These are phyloP conservation scores for Lactarius vividus DNA, from an alignment of 768 basidiomycete species.

Conservation along the genomic window DNA sequence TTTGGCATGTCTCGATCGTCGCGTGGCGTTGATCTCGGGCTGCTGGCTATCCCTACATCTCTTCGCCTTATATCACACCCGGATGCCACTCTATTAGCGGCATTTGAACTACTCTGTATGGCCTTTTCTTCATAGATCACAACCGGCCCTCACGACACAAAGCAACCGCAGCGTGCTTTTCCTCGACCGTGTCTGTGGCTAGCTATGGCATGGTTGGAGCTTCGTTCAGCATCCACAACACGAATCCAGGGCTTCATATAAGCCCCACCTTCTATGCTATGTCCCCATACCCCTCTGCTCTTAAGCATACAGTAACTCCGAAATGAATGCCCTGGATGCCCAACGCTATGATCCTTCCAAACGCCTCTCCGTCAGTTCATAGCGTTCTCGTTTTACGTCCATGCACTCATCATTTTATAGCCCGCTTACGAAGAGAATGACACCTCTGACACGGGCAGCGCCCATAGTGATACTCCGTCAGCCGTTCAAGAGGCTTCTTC, in stretches of 20 bases:
- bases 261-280: neutral
- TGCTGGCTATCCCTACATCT: constrained; percentile 11
- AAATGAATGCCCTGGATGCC: constrained; percentile 14
- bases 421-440: constrained; percentile 5
- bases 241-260: neutral
- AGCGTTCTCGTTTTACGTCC: neutral
- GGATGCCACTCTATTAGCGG: constrained; percentile 12
- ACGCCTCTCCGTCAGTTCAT: constrained; percentile 12
- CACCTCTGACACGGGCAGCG: neutral
- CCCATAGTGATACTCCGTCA: neutral
- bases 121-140: neutral
- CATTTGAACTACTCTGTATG: constrained; percentile 16
- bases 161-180: constrained; percentile 1
- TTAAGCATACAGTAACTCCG: neutral
- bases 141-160: constrained; percentile 3
- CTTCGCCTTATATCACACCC: constrained; percentile 21
- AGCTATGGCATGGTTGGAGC: constrained; percentile 7
- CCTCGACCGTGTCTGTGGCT: constrained; percentile 15
- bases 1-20: constrained; percentile 21
- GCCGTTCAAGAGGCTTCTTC: constrained; percentile 3
- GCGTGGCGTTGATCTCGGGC: constrained; percentile 18
- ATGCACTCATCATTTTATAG: constrained; percentile 5
- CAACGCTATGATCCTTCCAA: constrained; percentile 20
- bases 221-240: constrained; percentile 11
- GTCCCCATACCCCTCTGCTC: neutral